Conservation (phyloP, 495 filamentous ascomycete species). For the Xylaria flabelliformis region DNA sequence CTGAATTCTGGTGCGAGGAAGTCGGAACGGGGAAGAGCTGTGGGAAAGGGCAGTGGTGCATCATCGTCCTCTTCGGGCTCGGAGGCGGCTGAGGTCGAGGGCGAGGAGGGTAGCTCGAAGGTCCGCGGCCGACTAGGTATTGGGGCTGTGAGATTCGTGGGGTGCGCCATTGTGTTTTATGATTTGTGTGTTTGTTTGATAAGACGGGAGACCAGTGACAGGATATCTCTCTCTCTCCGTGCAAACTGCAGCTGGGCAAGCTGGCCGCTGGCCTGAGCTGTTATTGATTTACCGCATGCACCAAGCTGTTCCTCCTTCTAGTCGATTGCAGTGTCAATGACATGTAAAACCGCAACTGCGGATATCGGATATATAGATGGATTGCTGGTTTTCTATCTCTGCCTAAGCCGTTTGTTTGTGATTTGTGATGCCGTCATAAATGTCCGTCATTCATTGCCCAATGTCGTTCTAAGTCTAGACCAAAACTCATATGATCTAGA, state of each 20-base stretch:
- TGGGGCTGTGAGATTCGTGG: slow-evolving; percentile 37
- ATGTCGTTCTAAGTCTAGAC: too few species aligned
- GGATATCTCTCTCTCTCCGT: not conserved
- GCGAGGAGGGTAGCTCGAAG: slow-evolving; percentile 41
- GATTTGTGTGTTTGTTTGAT: not conserved
- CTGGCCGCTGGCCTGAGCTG: not conserved
- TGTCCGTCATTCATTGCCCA: not conserved
- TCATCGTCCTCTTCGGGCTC: slow-evolving; percentile 64
- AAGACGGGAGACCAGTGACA: not conserved
- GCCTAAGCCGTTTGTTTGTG: not conserved
- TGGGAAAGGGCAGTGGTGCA: slow-evolving; percentile 79
- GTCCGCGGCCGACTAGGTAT: slow-evolving; percentile 41
- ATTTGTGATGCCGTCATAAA: not conserved
- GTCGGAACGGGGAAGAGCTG: slow-evolving; percentile 75
- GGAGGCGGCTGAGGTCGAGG: slow-evolving; percentile 22
- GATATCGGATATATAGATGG: not conserved
- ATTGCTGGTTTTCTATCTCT: not conserved
- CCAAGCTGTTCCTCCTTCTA: not conserved
- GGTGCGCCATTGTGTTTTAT: slow-evolving; percentile 38
- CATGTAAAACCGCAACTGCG: not conserved
- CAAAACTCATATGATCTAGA: too few species aligned
- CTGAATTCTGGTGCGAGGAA: slow-evolving; percentile 83
- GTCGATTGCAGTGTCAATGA: not conserved
- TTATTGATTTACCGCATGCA: not conserved
- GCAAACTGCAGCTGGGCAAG: not conserved